Base-by-base conservation (phyloP, 2,329 filamentous ascomycete genomes). In the Botrytis sinoallii region DNA sequence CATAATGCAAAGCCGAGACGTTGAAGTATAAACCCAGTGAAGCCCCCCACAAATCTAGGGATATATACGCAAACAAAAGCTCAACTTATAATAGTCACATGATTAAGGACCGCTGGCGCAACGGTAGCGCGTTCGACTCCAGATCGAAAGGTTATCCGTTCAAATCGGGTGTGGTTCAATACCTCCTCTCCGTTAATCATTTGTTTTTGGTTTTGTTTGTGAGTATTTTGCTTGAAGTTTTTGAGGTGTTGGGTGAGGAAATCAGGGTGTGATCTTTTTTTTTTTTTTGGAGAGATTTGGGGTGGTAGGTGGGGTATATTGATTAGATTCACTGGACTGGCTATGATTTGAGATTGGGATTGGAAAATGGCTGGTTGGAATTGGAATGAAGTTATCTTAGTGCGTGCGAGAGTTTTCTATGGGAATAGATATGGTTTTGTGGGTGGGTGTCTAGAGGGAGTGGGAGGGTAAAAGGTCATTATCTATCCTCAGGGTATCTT, bases 141-240 rank as follows among this genome's bases (percentile, higher is more conserved):
- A 79, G 78, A 79, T 75, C 77, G 76, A 77, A 79, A 79, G 78
- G 78, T 79, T 79, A 74, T 78, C 78, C 74, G 77, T 79, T 79
- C 78, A 79, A 79, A 79, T 79, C 77, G 72, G 78, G 77, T 74
- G 71, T 71, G 76, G 75, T 76, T 79, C 76, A 77, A 74, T 66
- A 75, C 74, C 75, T 55, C 25, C 12, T 55, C 18, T 70, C 73
- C 55, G 0, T 0, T 4, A 4, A 38, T 38, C 10, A 18, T 4
- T 0, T 1, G 10, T 22, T 61, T 46, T 46, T 46, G 3, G 9
- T 22, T 44, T 44, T 18, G 42, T 7, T 1, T 22, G 44, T 9
- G 4, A 22, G 3, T 46, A 9, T 46, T 46, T 46, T 46, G 44
- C 18, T 22, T 1, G 20, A 1, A 20, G 2, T 7, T 38, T 25